Conservation (phyloP, 768 basidiomycete genomes). For the Neoboletus brunneissimus region DNA sequence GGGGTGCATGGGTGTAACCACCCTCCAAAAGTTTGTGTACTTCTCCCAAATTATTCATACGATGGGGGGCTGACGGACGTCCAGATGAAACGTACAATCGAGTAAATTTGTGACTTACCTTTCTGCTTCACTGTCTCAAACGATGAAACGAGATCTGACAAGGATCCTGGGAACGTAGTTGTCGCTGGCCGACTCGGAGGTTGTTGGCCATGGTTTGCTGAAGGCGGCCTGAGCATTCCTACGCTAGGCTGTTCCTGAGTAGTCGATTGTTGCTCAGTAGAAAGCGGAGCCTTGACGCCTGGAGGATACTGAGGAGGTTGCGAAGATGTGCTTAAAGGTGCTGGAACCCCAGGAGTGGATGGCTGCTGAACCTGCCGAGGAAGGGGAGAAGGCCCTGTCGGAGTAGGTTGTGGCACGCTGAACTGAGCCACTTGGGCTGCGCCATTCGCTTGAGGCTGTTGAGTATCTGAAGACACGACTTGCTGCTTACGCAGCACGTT, state of each 20-base stretch:
- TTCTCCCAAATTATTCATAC: slow-evolving; percentile 83
- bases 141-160: slow-evolving; percentile 90
- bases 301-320: slow-evolving; percentile 60
- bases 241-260: slow-evolving; percentile 34
- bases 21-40: slow-evolving; percentile 92
- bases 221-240: slow-evolving; percentile 52
- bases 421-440: slow-evolving; percentile 24
- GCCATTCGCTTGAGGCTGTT: slow-evolving; percentile 40
- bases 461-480: slow-evolving; percentile 35
- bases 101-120: slow-evolving; percentile 47
- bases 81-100: not conserved
- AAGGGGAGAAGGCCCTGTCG: slow-evolving; percentile 44
- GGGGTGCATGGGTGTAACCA: slow-evolving; percentile 84
- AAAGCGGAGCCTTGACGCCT: slow-evolving; percentile 57
- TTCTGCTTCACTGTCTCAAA: slow-evolving; percentile 98
- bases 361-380: slow-evolving; percentile 48
- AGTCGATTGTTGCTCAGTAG: slow-evolving; percentile 38
- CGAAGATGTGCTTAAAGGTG: slow-evolving; percentile 15
- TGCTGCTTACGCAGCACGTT: slow-evolving; percentile 34
- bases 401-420: slow-evolving; percentile 31
- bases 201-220: slow-evolving; percentile 46
- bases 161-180: slow-evolving; percentile 70
- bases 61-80: slow-evolving; percentile 56
- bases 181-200: slow-evolving; percentile 39
- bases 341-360: slow-evolving; percentile 27